Conservation (phyloP, 1,284 basidiomycete species). For the Polyporus tsugae region DNA sequence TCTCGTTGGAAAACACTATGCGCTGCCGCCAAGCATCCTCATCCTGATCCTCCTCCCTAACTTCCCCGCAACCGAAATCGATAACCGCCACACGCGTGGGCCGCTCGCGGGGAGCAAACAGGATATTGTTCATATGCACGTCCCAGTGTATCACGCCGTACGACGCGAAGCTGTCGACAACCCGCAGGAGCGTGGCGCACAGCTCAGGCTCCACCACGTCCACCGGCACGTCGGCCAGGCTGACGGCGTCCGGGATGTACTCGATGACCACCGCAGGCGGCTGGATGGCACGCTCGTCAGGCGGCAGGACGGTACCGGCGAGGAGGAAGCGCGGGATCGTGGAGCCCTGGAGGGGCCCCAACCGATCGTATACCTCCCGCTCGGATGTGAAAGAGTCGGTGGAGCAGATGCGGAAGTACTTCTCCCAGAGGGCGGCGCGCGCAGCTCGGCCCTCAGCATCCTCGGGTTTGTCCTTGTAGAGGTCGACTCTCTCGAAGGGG, state of each 20-base stretch:
- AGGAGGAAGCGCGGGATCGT: conserved; percentile 14
- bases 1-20: neutral
- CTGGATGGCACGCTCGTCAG: conserved; percentile 15
- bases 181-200: conserved; percentile 14
- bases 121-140: conserved; percentile 4
- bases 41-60: neutral
- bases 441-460: neutral
- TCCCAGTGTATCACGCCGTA: conserved; percentile 14
- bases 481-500: neutral
- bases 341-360: conserved; percentile 19
- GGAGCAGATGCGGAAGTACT: neutral
- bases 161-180: conserved; percentile 8
- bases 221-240: conserved; percentile 6
- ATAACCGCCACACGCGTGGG: neutral
- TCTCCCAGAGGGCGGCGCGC: conserved; percentile 15
- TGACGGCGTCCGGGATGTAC: conserved; percentile 22
- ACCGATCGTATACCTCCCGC: conserved; percentile 13
- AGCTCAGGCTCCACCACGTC: neutral
- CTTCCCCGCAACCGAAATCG: neutral
- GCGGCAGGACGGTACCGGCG: conserved; percentile 8
- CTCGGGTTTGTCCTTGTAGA: conserved; percentile 12
- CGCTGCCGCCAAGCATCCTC: neutral
- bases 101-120: neutral
- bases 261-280: conserved; percentile 18
- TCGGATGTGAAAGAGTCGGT: conserved; percentile 3